phyloP scores from a whole-genome alignment of 164 flowering plant genomes.

The Vitis rotundifolia region DNA sequence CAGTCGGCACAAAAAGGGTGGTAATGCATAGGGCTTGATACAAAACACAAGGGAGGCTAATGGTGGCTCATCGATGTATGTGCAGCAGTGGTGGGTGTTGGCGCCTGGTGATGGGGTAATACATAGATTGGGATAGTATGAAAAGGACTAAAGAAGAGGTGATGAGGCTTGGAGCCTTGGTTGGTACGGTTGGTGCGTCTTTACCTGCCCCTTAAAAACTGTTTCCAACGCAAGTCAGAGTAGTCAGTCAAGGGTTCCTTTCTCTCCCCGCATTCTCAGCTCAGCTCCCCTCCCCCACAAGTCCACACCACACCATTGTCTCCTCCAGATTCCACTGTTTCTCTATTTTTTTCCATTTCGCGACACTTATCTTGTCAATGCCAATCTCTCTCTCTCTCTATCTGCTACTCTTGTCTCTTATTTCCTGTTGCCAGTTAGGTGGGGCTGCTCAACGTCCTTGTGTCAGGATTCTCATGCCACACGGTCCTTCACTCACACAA shows the following conservation, averaged over 20 bases:
- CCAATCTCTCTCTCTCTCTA: conserved; percentile 1
- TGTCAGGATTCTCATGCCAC: conserved; percentile 31
- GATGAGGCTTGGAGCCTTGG: not conserved
- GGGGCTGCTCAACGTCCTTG: conserved; percentile 49
- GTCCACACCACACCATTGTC: conserved; percentile 14
- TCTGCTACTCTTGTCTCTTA: conserved; percentile 4
- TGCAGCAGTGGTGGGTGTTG: conserved; percentile 11
- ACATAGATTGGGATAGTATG: no score
- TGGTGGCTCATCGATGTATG: conserved; percentile 18
- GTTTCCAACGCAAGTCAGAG: conserved; percentile 34
- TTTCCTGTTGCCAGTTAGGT: conserved; percentile 30
- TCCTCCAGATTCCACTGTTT: conserved; percentile 22
- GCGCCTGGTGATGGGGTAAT: no score
- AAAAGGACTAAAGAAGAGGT: conserved; percentile 6
- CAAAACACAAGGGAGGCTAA: conserved; percentile 26
- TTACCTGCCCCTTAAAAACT: conserved; percentile 19
- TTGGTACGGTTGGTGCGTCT: conserved; percentile 26
- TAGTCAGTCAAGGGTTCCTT: conserved; percentile 21
- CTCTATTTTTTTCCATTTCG: conserved; percentile 8
- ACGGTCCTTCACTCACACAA: conserved; percentile 4
- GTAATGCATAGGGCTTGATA: not conserved
- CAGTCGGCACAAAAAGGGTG: no score
- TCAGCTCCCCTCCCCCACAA: conserved; percentile 6
- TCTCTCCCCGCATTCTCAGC: conserved; percentile 12
- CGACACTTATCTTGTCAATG: conserved; percentile 6